Evolutionary conservation across 1,284 basidiomycete species (phyloP), one percentile per base, ranked within the genome.

Genomic region (Moesziomyces sp.): DNA sequence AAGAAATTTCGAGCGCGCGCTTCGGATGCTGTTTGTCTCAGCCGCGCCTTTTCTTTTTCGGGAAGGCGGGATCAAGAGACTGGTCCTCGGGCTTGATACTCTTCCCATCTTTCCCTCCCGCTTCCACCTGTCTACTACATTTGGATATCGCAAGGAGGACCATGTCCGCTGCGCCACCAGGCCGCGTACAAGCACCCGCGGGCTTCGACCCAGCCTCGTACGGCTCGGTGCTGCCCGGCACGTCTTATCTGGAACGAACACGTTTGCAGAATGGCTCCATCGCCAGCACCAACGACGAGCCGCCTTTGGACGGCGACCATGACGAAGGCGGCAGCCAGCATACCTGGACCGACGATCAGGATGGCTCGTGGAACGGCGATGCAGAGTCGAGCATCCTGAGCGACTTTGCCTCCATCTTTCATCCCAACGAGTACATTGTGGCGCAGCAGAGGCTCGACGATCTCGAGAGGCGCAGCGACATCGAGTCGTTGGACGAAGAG

Each of bases 341-440:
- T 48, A 51, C 44, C 49, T 51, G 3, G 28, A 49, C 26, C 43
- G 47, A 43, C 30, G 50, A 40, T 18, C 38, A 34, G 30, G 30
- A 18, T n/a, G 38, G 38, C 16, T 40, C 38, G 38, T 40, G 18
- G 16, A 7, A 18, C 11, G 58, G 51, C 13, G 65, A 70, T 50
- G 60, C 44, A 19, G 58, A 23, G 3, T 26, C 57, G 14, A 72
- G 69, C 58, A 57, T 66, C 13, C 46, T 73, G 28, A 68, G 64
- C 55, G 70, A 73, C 45, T 57, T 73, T 60, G 70, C 60, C 43
- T 68, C 60, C 26, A 73, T 73, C 34, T 73, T 73, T 34, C 70
- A 73, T 26, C 70, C 70, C 14, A 73, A 73, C 57, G 70, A 67
- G 48, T 73, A 73, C 43, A 50, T 73, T 14, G 40, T 49, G 10